phyloP scores from a whole-genome alignment of 2,329 filamentous ascomycete species.

The Scleromitrula shiraiana region DNA sequence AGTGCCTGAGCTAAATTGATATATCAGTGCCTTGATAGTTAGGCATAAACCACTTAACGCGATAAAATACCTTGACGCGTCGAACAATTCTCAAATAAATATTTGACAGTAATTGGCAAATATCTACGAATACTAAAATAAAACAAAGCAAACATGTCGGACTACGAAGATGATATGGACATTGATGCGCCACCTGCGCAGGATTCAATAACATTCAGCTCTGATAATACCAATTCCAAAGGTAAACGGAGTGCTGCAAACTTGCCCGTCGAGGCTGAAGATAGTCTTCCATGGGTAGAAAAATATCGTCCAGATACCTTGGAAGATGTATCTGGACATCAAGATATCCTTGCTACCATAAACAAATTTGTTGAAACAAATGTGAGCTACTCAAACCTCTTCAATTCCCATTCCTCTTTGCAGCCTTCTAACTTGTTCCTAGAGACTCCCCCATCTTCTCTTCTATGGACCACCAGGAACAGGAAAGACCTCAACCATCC shows the following conservation, averaged over 20 bases:
- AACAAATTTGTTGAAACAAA: slow-evolving; percentile 97
- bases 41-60: slow-evolving; percentile 10
- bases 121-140: neutral
- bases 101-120: too few relatives aligned
- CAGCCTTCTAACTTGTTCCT: neutral
- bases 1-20: neutral
- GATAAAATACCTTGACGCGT: slow-evolving; percentile 8
- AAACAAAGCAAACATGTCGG: slow-evolving; percentile 37
- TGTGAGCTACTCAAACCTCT: slow-evolving; percentile 32
- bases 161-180: slow-evolving; percentile 60
- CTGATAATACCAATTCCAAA: slow-evolving; percentile 65
- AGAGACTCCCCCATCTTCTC: slow-evolving; percentile 85
- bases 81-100: neutral
- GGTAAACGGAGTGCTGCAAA: slow-evolving; percentile 91
- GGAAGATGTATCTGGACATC: slow-evolving; percentile 88
- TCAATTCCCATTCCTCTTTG: slow-evolving; percentile 4
- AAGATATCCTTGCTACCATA: slow-evolving; percentile 95
- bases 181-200: slow-evolving; percentile 49
- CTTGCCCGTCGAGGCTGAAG: slow-evolving; percentile 85
- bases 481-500: slow-evolving; percentile 93
- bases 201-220: slow-evolving; percentile 58
- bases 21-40: neutral
- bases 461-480: slow-evolving; percentile 96
- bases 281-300: slow-evolving; percentile 94
- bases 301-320: slow-evolving; percentile 90